Conservation (phyloP, 2,329 filamentous ascomycete species). For the Byssochlamys sp. region DNA sequence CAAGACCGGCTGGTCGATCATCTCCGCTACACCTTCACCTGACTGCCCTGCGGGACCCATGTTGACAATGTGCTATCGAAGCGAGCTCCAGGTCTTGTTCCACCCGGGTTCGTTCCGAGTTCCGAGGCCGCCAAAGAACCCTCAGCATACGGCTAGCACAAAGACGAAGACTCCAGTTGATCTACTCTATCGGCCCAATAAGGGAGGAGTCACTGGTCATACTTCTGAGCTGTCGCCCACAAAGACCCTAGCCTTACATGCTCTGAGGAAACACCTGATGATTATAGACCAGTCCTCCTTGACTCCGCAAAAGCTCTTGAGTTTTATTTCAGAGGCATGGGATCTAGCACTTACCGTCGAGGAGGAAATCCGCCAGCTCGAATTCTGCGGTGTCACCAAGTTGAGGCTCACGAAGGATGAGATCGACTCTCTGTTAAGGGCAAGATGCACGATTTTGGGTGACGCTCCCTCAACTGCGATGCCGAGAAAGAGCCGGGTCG, state of each 20-base stretch:
- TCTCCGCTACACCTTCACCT: conserved; percentile 24
- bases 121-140: conserved; percentile 6
- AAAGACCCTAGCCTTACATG: conserved; percentile 32
- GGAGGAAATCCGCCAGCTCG: conserved; percentile 36
- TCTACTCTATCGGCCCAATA: conserved; percentile 7
- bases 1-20: conserved; percentile 37
- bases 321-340: conserved; percentile 35
- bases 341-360: conserved; percentile 29
- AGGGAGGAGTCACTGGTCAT: conserved; percentile 10
- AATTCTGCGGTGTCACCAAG: conserved; percentile 36
- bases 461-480: conserved; percentile 7
- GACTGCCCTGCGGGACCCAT: conserved; percentile 20
- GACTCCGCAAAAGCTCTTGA: conserved; percentile 30
- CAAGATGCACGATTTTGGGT: conserved; percentile 31
- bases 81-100: conserved; percentile 34
- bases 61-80: conserved; percentile 34
- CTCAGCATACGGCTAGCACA: conserved; percentile 1
- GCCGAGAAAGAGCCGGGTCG: conserved; percentile 12
- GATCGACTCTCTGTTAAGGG: conserved; percentile 18
- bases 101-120: conserved; percentile 29
- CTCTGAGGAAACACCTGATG: conserved; percentile 29
- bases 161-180: not conserved
- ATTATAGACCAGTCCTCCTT: conserved; percentile 26
- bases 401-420: conserved; percentile 21
- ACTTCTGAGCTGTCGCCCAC: conserved; percentile 24